Evolutionary conservation across 257 asterid genomes (phyloP).

Genomic region (Nicotiana obtusifolia): DNA sequence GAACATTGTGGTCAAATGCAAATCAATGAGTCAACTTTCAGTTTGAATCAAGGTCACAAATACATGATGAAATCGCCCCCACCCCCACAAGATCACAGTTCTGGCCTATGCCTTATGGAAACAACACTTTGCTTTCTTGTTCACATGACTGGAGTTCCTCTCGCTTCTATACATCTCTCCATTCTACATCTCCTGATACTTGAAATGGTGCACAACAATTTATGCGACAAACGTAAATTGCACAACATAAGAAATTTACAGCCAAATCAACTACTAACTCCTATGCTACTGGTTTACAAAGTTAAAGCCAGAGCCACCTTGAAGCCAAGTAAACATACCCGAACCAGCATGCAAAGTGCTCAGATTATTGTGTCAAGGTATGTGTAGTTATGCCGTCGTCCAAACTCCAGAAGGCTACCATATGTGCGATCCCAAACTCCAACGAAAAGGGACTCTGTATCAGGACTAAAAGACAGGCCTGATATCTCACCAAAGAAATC

Average conservation of each 20-base stretch:
- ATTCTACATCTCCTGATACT: slow-evolving; percentile 16
- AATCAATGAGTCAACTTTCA: neutral
- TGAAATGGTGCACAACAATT: slow-evolving; percentile 9
- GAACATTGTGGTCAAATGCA: neutral
- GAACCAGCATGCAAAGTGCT: neutral
- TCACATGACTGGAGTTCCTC: slow-evolving; percentile 1
- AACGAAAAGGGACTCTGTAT: slow-evolving; percentile 71
- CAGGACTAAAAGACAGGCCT: slow-evolving; percentile 87
- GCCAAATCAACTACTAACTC: slow-evolving; percentile 6
- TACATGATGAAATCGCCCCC: neutral
- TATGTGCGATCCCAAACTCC: slow-evolving; percentile 95
- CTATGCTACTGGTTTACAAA: slow-evolving; percentile 14
- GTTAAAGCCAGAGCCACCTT: slow-evolving; percentile 16
- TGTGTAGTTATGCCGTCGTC: slow-evolving; percentile 60
- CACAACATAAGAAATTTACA: slow-evolving; percentile 21
- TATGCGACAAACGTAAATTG: slow-evolving; percentile 8
- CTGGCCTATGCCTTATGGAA: slow-evolving; percentile 5
- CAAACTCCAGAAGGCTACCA: slow-evolving; percentile 85
- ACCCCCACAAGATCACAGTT: neutral
- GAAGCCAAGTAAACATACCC: slow-evolving; percentile 8
- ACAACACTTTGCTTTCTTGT: neutral
- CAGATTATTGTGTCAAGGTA: slow-evolving; percentile 48
- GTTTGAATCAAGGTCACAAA: neutral
- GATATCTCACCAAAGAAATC: slow-evolving; percentile 97
- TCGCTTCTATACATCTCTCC: slow-evolving; percentile 40